Percentiles rank a stretch among this genome's conserved stretches.
These are phyloP conservation scores for Phytophthora idaei DNA, from an alignment of 352 stramenopile species.

Conservation along the genomic window DNA sequence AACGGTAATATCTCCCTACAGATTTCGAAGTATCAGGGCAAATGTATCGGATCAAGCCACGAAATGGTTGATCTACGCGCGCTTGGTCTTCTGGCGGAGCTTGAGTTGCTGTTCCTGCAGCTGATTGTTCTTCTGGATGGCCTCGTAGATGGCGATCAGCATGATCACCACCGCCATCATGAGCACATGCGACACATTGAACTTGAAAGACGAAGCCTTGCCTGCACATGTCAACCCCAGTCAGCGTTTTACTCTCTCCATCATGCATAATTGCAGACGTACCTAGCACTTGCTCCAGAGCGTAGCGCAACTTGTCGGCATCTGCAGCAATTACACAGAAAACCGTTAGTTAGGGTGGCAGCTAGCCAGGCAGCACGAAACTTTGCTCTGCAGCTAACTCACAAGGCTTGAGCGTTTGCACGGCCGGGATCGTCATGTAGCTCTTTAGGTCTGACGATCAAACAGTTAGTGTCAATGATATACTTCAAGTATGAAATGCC, in stretches of 20 bases:
- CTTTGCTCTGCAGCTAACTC: background rate
- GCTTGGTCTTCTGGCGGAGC: constrained; percentile 54
- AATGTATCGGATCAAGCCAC: background rate
- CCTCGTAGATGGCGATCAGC: constrained; percentile 78
- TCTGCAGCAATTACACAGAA: constrained; percentile 35
- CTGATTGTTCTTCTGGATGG: constrained; percentile 73
- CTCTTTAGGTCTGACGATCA: constrained; percentile 52
- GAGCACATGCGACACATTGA: constrained; percentile 81
- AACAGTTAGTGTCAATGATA: too few species aligned
- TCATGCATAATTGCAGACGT: constrained; percentile 5
- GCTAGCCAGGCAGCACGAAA: background rate
- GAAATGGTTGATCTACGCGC: constrained; percentile 26
- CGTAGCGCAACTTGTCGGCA: constrained; percentile 69
- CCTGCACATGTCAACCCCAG: constrained; percentile 25
- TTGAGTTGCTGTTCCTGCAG: constrained; percentile 75
- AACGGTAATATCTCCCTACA: constrained; percentile 5
- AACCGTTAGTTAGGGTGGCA: constrained; percentile 4
- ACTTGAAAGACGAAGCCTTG: constrained; percentile 82
- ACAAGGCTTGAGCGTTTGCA: constrained; percentile 66
- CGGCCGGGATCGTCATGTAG: constrained; percentile 74
- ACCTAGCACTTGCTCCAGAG: constrained; percentile 73
- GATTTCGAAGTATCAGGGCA: background rate
- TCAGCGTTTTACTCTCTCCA: constrained; percentile 2
- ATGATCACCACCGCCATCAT: constrained; percentile 82
- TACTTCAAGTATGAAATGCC: background rate